Base-by-base conservation (phyloP, 768 basidiomycete species). In the Russula emetica region DNA sequence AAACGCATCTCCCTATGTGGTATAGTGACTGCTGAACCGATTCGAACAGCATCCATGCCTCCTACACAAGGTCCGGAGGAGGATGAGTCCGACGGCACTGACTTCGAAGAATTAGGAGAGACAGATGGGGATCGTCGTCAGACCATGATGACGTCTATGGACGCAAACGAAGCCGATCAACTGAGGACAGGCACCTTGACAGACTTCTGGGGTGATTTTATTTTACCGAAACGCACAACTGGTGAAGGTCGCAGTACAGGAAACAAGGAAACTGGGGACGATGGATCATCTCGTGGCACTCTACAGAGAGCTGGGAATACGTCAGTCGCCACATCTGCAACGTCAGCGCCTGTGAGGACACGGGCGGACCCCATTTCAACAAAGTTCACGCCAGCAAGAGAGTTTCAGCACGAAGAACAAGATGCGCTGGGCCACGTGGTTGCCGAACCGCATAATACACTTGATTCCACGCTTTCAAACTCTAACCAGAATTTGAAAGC, bases 151-250 rank as follows among this genome's bases (percentile, higher is more conserved):
- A 78, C 78, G 38, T 79, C 82, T 13, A 76, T 80, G 57, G 73
- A 78, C 58, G 73, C 76, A 44, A 73, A 74, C 20, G 81, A 82
- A 60, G 69, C 83, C 20, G 74, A 79, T 24, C 73, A 72, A 5
- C 71, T 85, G 44, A 81, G 75, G 61, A 67, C 62, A 40, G 70
- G 74, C 42, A 72, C 76, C 7, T 79, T 77, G 76, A 74, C 77
- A 60, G 76, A 78, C 58, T 82, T 82, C 60, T 74, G 80, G 45
- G 71, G 78, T 7, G 83, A 84, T 57, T 86, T 88, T 69, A 71
- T 80, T 42, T 76, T 83, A 47, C 75, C 75, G 16, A 66, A 58
- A 55, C 54, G 51, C 20, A 57, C 53, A 26, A 51, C 42, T 26
- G 45, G 28, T 28, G 52, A 38, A 60, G 60, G 60, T 26, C 3